These are phyloP conservation scores for Lanmaoa rubissima DNA, from an alignment of 768 basidiomycete genomes.

Conservation along the genomic window DNA sequence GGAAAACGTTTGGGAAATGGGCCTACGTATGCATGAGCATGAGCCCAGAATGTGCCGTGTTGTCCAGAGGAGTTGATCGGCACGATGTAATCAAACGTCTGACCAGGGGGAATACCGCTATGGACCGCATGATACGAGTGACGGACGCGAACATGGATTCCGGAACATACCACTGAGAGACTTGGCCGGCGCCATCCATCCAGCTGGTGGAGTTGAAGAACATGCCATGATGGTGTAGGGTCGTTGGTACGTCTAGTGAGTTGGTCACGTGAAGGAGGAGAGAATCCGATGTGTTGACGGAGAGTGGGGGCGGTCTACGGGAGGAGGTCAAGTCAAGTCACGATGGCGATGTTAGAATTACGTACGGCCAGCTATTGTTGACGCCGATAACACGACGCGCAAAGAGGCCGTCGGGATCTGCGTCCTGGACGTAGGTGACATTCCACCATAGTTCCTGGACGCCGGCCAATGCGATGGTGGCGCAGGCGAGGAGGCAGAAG, in stretches of 20 bases:
- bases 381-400: conserved; percentile 80
- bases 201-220: conserved; percentile 85
- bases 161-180: conserved; percentile 72
- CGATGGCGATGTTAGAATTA: conserved; percentile 3
- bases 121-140: not conserved
- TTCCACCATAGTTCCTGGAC: conserved; percentile 87
- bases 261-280: conserved; percentile 78
- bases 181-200: conserved; percentile 84
- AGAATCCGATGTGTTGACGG: conserved; percentile 67
- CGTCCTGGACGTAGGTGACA: conserved; percentile 76
- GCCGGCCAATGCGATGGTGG: conserved; percentile 52
- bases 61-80: conserved; percentile 67
- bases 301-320: conserved; percentile 76
- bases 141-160: rapidly evolving
- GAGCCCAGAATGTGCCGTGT: conserved; percentile 82
- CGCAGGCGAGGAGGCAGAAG: conserved; percentile 18
- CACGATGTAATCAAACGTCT: conserved; percentile 71
- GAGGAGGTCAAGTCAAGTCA: not conserved
- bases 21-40: conserved; percentile 55
- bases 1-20: not conserved
- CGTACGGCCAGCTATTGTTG: conserved; percentile 93
- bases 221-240: conserved; percentile 94
- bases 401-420: conserved; percentile 81
- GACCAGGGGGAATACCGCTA: conserved; percentile 77
- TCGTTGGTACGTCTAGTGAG: conserved; percentile 60